Base-by-base conservation (phyloP, 1,284 basidiomycete species). In the Naganishia liquefaciens region DNA sequence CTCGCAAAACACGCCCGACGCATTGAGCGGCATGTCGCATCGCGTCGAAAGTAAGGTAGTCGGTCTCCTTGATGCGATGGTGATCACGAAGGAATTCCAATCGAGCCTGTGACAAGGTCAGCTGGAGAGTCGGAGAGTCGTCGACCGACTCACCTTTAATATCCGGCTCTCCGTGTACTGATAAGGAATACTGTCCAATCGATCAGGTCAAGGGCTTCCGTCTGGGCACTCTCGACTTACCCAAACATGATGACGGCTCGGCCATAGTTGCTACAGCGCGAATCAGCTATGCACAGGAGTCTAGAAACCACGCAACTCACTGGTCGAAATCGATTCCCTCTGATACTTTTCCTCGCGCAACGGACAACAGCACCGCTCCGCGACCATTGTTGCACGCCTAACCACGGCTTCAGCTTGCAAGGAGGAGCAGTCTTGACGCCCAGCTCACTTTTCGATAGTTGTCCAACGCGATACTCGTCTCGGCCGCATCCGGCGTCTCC, bases 281-380 rank as follows among this genome's bases (percentile, higher is more conserved):
- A 3, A 37, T 60, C 9, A 50, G 44, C 46, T 21, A 7, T n/a
- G 23, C 4, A 37, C 23, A 27, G 39, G 40, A 17, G 6, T 21
- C 6, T 15, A 19, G n/a, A 28, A 21, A 9, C 19, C 28, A 4
- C 13, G 17, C 6, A 23, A 71, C 75, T 40, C 58, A 80, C 78
- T 99, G 96, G 77, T 99, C 96, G 75, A 99, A 99, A 86, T 99
- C 96, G 75, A 99, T 99, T 5, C 96, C 96, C 80, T 99, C 96
- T 0, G 96, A 99, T 0, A 99, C 96, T 79, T 99, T 99, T 7
- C 96, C 96, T 83, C 96, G 87, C 23, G 96, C 96, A 50, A 99
- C 96, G 25, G 95, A 98, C 25, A 99, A 83, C 46, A 99, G 81
- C 44, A 99, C 94, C 7, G 96, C 96, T 0, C 96, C 96, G 62